A percentile compares a stretch with the other conserved stretches of the same genome.
Evolutionary conservation across 805 yeast genomes (phyloP).

Genomic region (Saccharomycopsis microspora): DNA sequence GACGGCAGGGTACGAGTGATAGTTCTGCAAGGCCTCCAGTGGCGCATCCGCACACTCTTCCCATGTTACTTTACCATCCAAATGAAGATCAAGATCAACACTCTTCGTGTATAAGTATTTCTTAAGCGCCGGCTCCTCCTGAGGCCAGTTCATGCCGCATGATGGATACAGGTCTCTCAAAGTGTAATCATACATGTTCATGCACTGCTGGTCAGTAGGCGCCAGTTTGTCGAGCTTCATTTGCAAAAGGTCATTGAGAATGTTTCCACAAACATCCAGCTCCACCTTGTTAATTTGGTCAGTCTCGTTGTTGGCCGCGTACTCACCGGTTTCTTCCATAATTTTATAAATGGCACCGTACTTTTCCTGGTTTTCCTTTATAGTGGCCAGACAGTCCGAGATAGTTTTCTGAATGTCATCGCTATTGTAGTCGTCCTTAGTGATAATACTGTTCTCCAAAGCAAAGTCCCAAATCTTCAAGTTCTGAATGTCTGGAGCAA

Average conservation of each 20-base stretch:
- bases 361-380: background rate
- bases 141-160: constrained; percentile 95
- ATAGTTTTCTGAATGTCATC: constrained; percentile 6
- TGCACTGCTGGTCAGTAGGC: constrained; percentile 36
- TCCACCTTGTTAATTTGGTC: constrained; percentile 9
- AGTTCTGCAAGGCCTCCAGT: constrained; percentile 36
- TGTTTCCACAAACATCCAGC: background rate
- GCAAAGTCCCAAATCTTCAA: constrained; percentile 9
- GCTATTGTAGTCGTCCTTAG: background rate
- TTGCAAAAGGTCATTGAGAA: constrained; percentile 6
- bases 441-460: constrained; percentile 7
- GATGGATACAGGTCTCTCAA: constrained; percentile 65
- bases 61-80: constrained; percentile 43
- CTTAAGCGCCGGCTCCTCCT: constrained; percentile 37
- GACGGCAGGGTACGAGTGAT: constrained; percentile 35
- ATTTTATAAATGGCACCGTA: constrained; percentile 6
- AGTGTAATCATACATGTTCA: constrained; percentile 75
- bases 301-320: constrained; percentile 6
- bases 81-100: constrained; percentile 44
- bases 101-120: constrained; percentile 38
- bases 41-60: constrained; percentile 64
- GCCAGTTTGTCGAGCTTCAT: constrained; percentile 5
- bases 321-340: constrained; percentile 14
- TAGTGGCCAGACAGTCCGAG: constrained; percentile 1
- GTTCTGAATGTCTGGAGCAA: constrained; percentile 74